phyloP scores from a whole-genome alignment of 2,329 filamentous ascomycete genomes.

The Cladophialophora psammophila region DNA sequence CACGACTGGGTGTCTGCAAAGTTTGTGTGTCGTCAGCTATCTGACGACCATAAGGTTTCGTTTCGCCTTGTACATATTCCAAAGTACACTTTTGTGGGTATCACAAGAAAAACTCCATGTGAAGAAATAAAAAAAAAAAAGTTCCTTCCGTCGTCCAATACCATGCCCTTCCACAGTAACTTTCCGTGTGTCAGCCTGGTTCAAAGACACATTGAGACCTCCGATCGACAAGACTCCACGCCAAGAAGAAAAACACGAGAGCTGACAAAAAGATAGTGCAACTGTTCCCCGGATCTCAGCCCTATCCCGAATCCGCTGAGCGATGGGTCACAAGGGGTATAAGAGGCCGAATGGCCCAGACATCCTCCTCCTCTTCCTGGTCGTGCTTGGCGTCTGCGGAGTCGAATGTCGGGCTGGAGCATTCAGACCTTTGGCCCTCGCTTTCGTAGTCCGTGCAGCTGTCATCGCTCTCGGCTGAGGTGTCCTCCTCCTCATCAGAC shows the following conservation, averaged over 20 bases:
- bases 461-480: conserved; percentile 31
- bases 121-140: neutral
- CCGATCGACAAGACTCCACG: neutral
- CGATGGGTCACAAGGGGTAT: conserved; percentile 16
- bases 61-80: conserved; percentile 2
- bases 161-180: neutral
- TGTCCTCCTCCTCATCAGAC: conserved; percentile 30
- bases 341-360: conserved; percentile 35
- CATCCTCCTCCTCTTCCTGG: conserved; percentile 21
- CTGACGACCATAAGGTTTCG: neutral
- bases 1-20: neutral
- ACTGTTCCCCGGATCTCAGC: conserved; percentile 9
- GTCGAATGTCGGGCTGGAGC: conserved; percentile 28
- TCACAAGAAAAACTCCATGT: neutral
- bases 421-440: conserved; percentile 26
- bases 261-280: conserved; percentile 27
- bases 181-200: neutral
- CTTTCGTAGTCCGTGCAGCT: conserved; percentile 35
- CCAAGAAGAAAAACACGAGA: conserved; percentile 25
- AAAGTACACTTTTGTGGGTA: neutral
- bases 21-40: neutral
- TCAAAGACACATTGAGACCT: neutral
- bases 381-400: conserved; percentile 19
- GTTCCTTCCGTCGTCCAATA: neutral
- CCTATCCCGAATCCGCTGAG: conserved; percentile 11